phyloP scores from a whole-genome alignment of 2,329 filamentous ascomycete species.

The Zarea fungicola region DNA sequence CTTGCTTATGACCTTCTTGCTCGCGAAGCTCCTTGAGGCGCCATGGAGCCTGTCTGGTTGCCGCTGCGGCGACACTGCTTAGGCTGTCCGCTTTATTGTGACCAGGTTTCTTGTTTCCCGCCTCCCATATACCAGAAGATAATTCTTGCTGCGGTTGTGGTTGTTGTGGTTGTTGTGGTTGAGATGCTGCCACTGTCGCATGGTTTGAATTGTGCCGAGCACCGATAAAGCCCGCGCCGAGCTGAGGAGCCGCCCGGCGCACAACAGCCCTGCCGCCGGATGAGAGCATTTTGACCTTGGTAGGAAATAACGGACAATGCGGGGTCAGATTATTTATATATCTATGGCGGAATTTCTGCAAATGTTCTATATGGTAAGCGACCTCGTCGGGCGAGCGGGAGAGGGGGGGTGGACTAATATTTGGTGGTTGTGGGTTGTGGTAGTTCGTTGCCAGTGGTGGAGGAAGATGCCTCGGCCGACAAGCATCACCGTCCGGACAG shows the following conservation, averaged over 20 bases:
- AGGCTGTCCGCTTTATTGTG: neutral
- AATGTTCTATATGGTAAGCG: too few species aligned
- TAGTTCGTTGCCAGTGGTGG: conserved; percentile 7
- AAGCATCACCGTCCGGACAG: neutral
- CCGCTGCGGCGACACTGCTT: neutral
- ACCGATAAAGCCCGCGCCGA: neutral
- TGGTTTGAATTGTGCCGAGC: neutral
- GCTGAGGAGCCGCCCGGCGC: conserved; percentile 2
- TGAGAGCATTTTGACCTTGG: conserved; percentile 3
- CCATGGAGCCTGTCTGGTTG: neutral
- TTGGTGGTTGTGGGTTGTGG: conserved; percentile 8
- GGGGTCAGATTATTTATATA: too few species aligned
- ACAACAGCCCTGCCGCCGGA: neutral
- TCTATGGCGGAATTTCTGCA: too few species aligned
- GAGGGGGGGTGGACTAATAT: conserved; percentile 9
- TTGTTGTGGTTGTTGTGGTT: neutral
- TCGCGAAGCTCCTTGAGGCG: conserved; percentile 7
- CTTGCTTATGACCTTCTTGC: conserved; percentile 4
- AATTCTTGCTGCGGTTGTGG: neutral
- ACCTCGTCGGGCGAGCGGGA: conserved; percentile 5
- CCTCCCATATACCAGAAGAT: too few species aligned
- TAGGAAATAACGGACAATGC: too few species aligned
- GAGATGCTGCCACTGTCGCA: too few species aligned
- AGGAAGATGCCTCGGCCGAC: conserved; percentile 10
- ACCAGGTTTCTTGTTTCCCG: too few species aligned